Conservation (phyloP, 2,329 filamentous ascomycete species). For the Neoscytalidium dimidiatum region DNA sequence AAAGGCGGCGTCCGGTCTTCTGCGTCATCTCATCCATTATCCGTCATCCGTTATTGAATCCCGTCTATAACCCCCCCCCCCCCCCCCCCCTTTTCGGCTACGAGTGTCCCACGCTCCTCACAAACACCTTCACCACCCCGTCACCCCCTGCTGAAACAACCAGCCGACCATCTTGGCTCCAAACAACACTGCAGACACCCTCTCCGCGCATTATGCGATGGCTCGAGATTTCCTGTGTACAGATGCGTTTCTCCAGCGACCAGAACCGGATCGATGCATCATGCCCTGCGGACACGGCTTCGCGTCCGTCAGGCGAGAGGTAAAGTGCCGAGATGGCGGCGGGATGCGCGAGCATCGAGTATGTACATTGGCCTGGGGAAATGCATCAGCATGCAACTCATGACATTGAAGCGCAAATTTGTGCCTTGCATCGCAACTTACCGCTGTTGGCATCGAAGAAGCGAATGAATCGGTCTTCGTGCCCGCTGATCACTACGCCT, state of each 20-base stretch:
- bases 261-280: slow-evolving; percentile 96
- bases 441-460: slow-evolving; percentile 99
- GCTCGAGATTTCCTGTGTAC: slow-evolving; percentile 91
- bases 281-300: slow-evolving; percentile 93
- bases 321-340: slow-evolving; percentile 90
- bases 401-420: no score
- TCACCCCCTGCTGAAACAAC: slow-evolving; percentile 94
- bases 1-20: background rate
- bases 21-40: background rate
- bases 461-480: slow-evolving; percentile 92
- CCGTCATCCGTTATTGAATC: background rate
- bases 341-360: slow-evolving; percentile 96
- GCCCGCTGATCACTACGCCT: slow-evolving; percentile 91
- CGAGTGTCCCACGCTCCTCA: slow-evolving; percentile 2
- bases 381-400: background rate
- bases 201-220: slow-evolving; percentile 95
- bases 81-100: background rate
- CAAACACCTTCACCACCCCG: slow-evolving; percentile 91
- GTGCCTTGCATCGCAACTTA: slow-evolving; percentile 55
- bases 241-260: slow-evolving; percentile 92
- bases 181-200: slow-evolving; percentile 90
- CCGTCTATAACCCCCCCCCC: background rate
- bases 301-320: slow-evolving; percentile 87
- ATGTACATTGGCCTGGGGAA: slow-evolving; percentile 88
- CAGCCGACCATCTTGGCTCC: slow-evolving; percentile 93